Evolutionary conservation across 2,329 filamentous ascomycete genomes (phyloP).

Genomic region (Cytospora mali): DNA sequence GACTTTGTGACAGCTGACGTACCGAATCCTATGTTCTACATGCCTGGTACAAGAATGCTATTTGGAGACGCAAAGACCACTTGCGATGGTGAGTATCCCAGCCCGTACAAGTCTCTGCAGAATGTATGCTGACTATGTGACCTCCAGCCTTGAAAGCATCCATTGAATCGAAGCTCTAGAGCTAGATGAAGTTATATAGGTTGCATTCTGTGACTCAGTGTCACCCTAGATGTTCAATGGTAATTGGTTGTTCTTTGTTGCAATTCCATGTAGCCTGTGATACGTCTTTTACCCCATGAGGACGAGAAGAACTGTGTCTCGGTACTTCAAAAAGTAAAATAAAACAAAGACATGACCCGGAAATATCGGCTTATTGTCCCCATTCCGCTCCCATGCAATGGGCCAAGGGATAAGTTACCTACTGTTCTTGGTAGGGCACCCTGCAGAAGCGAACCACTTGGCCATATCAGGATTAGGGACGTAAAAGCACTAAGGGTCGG

Average conservation of each 20-base stretch:
- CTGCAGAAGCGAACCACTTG: no score
- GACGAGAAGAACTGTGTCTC: background rate
- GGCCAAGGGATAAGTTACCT: no score
- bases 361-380: no score
- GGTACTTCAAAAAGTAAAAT: no score
- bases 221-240: background rate
- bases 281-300: background rate
- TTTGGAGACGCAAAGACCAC: constrained; percentile 87
- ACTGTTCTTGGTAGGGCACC: no score
- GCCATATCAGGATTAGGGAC: no score
- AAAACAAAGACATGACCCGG: no score
- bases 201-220: background rate
- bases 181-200: background rate
- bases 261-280: background rate
- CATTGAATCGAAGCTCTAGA: constrained; percentile 1
- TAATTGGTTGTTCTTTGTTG: background rate
- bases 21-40: constrained; percentile 91
- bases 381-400: no score
- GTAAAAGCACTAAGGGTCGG: no score
- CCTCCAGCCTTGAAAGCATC: background rate
- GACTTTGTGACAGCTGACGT: constrained; percentile 66
- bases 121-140: background rate
- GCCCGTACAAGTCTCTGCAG: background rate
- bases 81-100: constrained; percentile 67
- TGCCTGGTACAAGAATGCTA: constrained; percentile 86